Evolutionary conservation across 1,284 basidiomycete genomes (phyloP).

Genomic region (Malassezia slooffiae): DNA sequence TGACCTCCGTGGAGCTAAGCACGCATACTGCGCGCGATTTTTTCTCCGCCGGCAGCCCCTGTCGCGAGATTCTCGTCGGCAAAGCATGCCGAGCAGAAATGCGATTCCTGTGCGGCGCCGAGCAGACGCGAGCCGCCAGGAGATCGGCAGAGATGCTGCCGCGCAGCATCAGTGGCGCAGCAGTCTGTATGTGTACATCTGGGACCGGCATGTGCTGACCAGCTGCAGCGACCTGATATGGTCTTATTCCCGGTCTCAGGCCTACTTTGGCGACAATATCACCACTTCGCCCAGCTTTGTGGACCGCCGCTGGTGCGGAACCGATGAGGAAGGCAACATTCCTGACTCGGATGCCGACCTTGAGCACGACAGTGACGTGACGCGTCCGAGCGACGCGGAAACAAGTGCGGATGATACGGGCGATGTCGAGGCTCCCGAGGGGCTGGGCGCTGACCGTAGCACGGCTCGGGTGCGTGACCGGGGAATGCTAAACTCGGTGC

Average conservation of each 20-base stretch:
- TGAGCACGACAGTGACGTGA: conserved; percentile 19
- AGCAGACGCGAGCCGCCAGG: neutral
- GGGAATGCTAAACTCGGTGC: too few species aligned
- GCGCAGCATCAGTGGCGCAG: conserved; percentile 31
- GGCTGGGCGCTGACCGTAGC: conserved; percentile 25
- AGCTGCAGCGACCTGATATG: conserved; percentile 36
- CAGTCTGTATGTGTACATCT: conserved; percentile 17
- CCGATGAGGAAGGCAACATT: conserved; percentile 20
- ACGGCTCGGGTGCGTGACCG: too few species aligned
- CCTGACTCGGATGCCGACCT: conserved; percentile 15
- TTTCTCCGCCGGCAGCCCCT: too few species aligned
- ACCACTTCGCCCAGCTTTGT: conserved; percentile 42
- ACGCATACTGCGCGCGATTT: too few species aligned
- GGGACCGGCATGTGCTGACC: too few species aligned
- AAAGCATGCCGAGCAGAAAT: too few species aligned
- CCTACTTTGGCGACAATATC: conserved; percentile 45
- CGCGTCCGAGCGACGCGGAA: conserved; percentile 16
- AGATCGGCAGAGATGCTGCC: conserved; percentile 1
- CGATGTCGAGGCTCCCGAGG: conserved; percentile 28
- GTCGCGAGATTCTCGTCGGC: too few species aligned
- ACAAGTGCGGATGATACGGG: conserved; percentile 14
- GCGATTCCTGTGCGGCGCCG: conserved; percentile 12
- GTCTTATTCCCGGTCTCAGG: conserved; percentile 45
- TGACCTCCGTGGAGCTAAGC: too few species aligned
- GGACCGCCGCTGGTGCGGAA: conserved; percentile 36